Evolutionary conservation across 2,329 filamentous ascomycete genomes (phyloP), one percentile per base, ranked within the genome.

Genomic region (Phoma sp.): DNA sequence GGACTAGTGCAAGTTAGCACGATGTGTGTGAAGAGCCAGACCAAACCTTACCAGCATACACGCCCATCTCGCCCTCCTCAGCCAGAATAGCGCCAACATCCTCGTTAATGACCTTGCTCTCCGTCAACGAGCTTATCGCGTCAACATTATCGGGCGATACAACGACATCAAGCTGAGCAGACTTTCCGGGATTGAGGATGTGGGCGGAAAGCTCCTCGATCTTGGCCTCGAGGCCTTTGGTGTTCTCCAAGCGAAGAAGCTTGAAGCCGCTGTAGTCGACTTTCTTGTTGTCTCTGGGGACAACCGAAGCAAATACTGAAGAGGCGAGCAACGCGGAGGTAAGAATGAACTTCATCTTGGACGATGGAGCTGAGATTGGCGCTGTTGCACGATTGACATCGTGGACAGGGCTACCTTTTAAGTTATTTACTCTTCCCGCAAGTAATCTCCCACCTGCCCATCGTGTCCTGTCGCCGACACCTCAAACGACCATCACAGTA

Each of bases 221-320:
- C 43, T 72, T 54, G 17, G 57, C 60, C 47, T 71, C 66, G 12
- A 72, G 54, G 25, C 64, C 58, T 14, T 57, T 54, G 25, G 52
- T 57, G 37, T 64, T 58, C n/a, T 67, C 58, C 25, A 75, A 47
- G 32, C 72, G 71, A 14, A 75, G 49, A 12, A 72, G 65, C 59
- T 73, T 74, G 65, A 71, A 74, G 54, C 72, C 72, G 56, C 59
- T 66, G 57, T 75, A 75, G 52, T 74, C 69, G 45, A 74, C 58
- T 56, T 72, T 72, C 53, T 70, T 57, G 15, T 57, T 62, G 36
- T 59, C 61, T 33, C 61, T 58, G 29, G 69, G 66, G 14, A 72
- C 66, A 7, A 62, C 66, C 18, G 57, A 59, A 15, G 58, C 62
- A n/a, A 69, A 47, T n/a, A 59, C 61, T 1, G 61, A 54, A 14